These are phyloP conservation scores for Stephanocyclus meneghinianus DNA, from an alignment of 352 stramenopile genomes.

Conservation along the genomic window DNA sequence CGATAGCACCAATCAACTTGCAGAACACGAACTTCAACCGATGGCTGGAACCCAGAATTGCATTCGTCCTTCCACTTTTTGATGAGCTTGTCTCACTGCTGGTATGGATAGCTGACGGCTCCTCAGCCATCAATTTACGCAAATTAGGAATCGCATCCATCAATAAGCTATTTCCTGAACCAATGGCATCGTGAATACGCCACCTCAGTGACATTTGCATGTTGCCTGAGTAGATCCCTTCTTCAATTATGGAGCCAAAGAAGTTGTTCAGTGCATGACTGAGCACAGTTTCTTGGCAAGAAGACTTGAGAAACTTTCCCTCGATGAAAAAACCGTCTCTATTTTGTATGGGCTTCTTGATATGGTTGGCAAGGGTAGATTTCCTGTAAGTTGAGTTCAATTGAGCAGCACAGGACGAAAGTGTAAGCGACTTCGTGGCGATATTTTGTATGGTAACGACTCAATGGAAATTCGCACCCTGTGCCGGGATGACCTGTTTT, in stretches of 20 bases:
- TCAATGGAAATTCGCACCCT: slow-evolving; percentile 25
- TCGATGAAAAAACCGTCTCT: too few relatives aligned
- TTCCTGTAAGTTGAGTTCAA: slow-evolving; percentile 16
- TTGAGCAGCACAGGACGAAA: slow-evolving; percentile 1
- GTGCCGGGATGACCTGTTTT: slow-evolving; percentile 33
- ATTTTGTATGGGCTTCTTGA: too few relatives aligned
- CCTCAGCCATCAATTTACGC: too few relatives aligned
- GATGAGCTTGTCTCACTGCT: too few relatives aligned
- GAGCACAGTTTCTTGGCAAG: too few relatives aligned
- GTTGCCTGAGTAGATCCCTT: too few relatives aligned
- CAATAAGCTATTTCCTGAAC: background rate
- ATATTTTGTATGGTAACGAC: background rate
- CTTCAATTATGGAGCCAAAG: slow-evolving; percentile 4
- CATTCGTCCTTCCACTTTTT: too few relatives aligned
- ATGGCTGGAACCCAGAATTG: background rate
- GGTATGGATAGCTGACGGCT: too few relatives aligned
- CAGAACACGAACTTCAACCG: slow-evolving; percentile 30
- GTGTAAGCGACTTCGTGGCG: background rate
- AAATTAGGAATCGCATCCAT: too few relatives aligned
- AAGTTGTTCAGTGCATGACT: background rate
- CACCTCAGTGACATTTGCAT: too few relatives aligned
- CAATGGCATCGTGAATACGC: slow-evolving; percentile 1
- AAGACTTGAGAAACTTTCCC: too few relatives aligned
- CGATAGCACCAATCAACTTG: slow-evolving; percentile 41
- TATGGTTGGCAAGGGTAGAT: slow-evolving; percentile 5